Evolutionary conservation across 306 rosid species (phyloP), one percentile per base, ranked within the genome.

Genomic region (Rosa persica): DNA sequence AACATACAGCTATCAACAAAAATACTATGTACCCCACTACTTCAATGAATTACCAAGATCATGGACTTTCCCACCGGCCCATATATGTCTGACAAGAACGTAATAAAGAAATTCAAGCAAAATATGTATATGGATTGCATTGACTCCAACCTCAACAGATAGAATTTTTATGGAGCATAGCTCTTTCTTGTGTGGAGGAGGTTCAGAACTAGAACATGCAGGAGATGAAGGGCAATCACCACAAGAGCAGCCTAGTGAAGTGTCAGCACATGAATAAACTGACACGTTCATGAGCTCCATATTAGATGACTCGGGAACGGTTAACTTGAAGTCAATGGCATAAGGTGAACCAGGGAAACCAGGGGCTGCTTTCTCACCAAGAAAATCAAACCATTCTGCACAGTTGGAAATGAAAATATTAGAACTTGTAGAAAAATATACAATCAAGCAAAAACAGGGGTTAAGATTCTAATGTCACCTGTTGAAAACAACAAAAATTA

Each of bases 341-440:
- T 90, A 94, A 66, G 98, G 98, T 76, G 98, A 94, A 79, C 98
- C 98, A 78, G 98, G 97, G 82, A 84, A 74, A 13, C 95, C 98
- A 22, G 74, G 95, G 76, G 81, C 83, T 78, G 86, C 91, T 86
- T 92, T 92, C 81, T 58, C 73, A 73, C 98, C 98, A 80, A 94
- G 87, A 88, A 90, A 94, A 80, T 83, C 93, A 83, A 94, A 89
- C 94, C 93, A 88, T 81, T 94, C 98, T 94, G 90, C 79, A 72
- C 81, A 81, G 42, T 75, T 12, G 72, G 30, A 83, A 84, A 70
- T 61, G 73, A 46, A 78, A 81, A 6, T 70, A 77, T 87, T 77
- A 89, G 70, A 83, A 80, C 80, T 48, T 15, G 70, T 61, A 72
- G 44, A 72, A 61, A 57, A 46, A 52, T 12, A 58, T 25, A 54